Evolutionary conservation across 2,329 filamentous ascomycete species (phyloP).

Genomic region (Coniella lustricola): DNA sequence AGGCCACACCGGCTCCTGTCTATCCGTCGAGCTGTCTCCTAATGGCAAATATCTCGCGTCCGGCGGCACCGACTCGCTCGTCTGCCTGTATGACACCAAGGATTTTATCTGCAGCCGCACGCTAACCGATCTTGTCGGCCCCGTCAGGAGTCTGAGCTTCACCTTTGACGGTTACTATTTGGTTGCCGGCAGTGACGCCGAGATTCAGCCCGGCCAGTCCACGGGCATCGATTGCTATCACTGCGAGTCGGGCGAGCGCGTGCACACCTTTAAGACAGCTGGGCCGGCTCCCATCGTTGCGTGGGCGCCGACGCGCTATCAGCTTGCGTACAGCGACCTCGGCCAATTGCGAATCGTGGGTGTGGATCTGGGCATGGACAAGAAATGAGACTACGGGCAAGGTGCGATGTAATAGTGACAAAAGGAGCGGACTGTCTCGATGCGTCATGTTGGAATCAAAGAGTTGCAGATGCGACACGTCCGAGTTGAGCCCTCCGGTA

Average conservation of each 20-base stretch:
- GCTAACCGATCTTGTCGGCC: constrained; percentile 60
- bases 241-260: constrained; percentile 65
- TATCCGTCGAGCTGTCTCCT: constrained; percentile 63
- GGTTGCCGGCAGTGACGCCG: constrained; percentile 59
- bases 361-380: constrained; percentile 36
- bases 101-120: constrained; percentile 72
- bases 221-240: constrained; percentile 63
- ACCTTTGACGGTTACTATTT: constrained; percentile 72
- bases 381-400: no score
- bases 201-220: constrained; percentile 37
- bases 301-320: constrained; percentile 71
- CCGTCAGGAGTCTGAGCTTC: constrained; percentile 66
- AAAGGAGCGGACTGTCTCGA: no score
- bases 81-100: constrained; percentile 70
- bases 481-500: no score
- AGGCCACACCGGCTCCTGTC: constrained; percentile 67
- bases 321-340: constrained; percentile 65
- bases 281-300: constrained; percentile 59
- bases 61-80: constrained; percentile 67
- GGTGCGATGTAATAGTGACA: no score
- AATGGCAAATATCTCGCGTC: constrained; percentile 66
- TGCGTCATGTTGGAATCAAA: no score
- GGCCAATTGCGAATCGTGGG: constrained; percentile 64
- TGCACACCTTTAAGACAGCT: constrained; percentile 64
- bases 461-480: no score